phyloP scores from a whole-genome alignment of 2,329 filamentous ascomycete species.

The Diaporthe sp. region DNA sequence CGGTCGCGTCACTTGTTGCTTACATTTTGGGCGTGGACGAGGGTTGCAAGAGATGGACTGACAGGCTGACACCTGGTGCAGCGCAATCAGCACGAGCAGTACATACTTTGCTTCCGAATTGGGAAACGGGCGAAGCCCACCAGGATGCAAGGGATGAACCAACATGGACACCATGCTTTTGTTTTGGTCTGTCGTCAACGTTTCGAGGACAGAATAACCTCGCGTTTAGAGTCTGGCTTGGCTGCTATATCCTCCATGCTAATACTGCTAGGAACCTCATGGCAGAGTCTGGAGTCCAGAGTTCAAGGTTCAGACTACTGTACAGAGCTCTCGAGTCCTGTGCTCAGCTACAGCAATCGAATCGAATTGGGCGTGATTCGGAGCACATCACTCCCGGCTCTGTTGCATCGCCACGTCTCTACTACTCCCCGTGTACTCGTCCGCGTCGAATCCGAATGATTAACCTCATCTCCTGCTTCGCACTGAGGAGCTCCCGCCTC shows the following conservation, averaged over 20 bases:
- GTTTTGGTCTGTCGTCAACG: conserved; percentile 24
- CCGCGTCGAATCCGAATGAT: neutral
- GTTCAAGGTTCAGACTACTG: neutral
- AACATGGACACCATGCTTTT: conserved; percentile 22
- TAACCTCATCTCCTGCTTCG: neutral
- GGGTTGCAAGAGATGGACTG: neutral
- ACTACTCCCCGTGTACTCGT: neutral
- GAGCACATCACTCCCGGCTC: neutral
- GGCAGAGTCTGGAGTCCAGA: neutral
- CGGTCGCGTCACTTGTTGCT: neutral
- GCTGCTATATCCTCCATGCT: conserved; percentile 34
- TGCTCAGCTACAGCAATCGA: neutral
- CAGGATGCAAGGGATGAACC: conserved; percentile 27
- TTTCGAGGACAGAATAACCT: conserved; percentile 29
- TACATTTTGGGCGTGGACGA: neutral
- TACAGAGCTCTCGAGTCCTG: neutral
- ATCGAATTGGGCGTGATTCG: neutral
- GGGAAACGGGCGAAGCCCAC: conserved; percentile 20
- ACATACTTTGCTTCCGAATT: conserved; percentile 9
- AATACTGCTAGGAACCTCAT: conserved; percentile 14
- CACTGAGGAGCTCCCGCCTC: neutral
- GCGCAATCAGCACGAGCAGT: neutral
- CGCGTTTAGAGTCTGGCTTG: conserved; percentile 30
- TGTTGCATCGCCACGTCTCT: conserved; percentile 7
- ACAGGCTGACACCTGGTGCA: neutral